A percentile compares a stretch with the other conserved stretches of the same genome.
Conservation (phyloP, 805 yeast genomes). For the Naumovozyma baii region DNA sequence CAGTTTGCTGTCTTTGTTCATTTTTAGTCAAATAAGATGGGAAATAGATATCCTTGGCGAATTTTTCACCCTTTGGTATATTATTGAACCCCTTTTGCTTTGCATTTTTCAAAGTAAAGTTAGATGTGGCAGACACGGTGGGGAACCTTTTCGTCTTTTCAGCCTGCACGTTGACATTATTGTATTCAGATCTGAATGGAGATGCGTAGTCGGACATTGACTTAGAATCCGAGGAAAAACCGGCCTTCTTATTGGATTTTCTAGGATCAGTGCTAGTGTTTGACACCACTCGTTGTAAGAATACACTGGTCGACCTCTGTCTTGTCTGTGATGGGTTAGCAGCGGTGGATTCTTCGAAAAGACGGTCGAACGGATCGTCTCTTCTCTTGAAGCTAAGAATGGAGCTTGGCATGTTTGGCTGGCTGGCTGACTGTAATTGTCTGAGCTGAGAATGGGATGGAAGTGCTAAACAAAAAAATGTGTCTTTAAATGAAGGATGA, state of each 20-base stretch:
- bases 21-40: slow-evolving; percentile 21
- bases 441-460: not conserved
- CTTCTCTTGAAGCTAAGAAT: not conserved
- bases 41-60: slow-evolving; percentile 26
- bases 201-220: slow-evolving; percentile 4
- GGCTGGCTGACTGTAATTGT: not conserved
- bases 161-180: slow-evolving; percentile 1
- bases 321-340: not conserved
- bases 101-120: slow-evolving; percentile 11
- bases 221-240: not conserved
- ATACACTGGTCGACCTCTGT: not conserved
- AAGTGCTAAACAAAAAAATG: not conserved
- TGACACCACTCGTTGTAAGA: not conserved
- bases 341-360: not conserved
- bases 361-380: not conserved
- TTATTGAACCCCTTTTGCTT: slow-evolving; percentile 23
- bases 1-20: slow-evolving; percentile 20
- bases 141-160: slow-evolving; percentile 16
- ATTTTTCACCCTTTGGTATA: slow-evolving; percentile 10
- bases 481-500: too few relatives aligned
- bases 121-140: slow-evolving; percentile 23
- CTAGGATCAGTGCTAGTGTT: not conserved
- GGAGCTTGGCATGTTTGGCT: not conserved
- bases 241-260: not conserved
- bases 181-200: slow-evolving; percentile 6